A percentile compares a stretch with the other conserved stretches of the same genome.
Evolutionary conservation across 371 early-diverging fungal species (phyloP).

Genomic region (Mucor velutinosus): DNA sequence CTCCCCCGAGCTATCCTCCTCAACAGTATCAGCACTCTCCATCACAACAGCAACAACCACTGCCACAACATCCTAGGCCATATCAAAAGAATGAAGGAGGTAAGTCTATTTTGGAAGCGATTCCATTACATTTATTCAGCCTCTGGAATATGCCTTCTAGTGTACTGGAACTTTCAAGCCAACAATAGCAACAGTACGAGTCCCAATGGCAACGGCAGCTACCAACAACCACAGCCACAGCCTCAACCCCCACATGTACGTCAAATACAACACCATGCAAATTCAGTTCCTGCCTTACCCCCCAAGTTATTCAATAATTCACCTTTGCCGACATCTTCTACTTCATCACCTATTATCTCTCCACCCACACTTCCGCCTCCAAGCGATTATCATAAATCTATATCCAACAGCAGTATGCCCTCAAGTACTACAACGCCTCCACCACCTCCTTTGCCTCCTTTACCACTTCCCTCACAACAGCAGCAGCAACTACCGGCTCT

Average conservation of each 20-base stretch:
- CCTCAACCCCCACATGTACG: neutral
- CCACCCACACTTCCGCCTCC: constrained; percentile 14
- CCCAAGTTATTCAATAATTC: constrained; percentile 24
- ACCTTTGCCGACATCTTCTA: constrained; percentile 14
- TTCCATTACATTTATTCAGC: neutral
- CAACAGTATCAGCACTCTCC: constrained; percentile 1
- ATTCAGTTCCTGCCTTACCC: constrained; percentile 23
- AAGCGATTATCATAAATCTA: constrained; percentile 10
- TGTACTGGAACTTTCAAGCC: constrained; percentile 24
- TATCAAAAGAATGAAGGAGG: constrained; percentile 34
- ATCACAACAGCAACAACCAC: constrained; percentile 12
- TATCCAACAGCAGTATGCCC: neutral
- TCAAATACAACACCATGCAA: neutral
- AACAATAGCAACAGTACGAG: neutral
- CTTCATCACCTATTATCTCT: constrained; percentile 18
- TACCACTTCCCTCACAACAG: constrained; percentile 4
- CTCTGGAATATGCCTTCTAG: neutral
- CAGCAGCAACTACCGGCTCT: neutral
- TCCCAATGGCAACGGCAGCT: neutral
- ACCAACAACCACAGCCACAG: constrained; percentile 17
- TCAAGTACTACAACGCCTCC: constrained; percentile 16
- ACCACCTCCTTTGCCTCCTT: constrained; percentile 14
- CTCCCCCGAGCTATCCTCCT: constrained; percentile 16
- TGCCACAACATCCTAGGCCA: constrained; percentile 13
- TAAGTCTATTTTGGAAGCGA: neutral